Conservation (phyloP, 2,329 filamentous ascomycete genomes). For the Corynespora cassiicola region DNA sequence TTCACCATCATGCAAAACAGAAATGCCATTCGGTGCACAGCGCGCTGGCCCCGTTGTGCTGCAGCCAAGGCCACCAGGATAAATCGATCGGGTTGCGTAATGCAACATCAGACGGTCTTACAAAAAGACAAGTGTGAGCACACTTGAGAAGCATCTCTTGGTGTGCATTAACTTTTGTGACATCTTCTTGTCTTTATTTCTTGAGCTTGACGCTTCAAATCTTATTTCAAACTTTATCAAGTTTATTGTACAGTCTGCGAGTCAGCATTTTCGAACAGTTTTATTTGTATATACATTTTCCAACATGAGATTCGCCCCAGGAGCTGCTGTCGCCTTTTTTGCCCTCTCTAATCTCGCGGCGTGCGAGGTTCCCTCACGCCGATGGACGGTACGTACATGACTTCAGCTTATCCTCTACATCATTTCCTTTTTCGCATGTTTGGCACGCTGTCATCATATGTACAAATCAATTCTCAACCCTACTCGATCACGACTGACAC, state of each 20-base stretch:
- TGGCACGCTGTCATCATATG: background rate
- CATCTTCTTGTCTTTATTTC: too few species aligned
- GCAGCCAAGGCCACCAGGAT: conserved; percentile 15
- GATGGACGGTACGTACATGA: conserved; percentile 28
- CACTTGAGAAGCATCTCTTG: too few species aligned
- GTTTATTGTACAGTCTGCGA: conserved; percentile 12
- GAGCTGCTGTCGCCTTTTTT: conserved; percentile 24
- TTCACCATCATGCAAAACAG: conserved; percentile 10
- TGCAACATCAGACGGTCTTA: conserved; percentile 1
- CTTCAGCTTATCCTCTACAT: background rate
- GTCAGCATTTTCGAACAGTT: conserved; percentile 13
- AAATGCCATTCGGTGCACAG: conserved; percentile 12
- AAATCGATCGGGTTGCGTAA: conserved; percentile 18
- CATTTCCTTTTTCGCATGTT: background rate
- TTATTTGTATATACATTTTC: conserved; percentile 2
- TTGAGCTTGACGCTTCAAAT: too few species aligned
- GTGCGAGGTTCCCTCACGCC: conserved; percentile 22
- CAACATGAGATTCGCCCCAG: conserved; percentile 32
- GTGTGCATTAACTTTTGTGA: too few species aligned
- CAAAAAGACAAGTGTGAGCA: conserved; percentile 1
- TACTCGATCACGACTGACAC: conserved; percentile 13
- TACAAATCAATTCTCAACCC: conserved; percentile 1
- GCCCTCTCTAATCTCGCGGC: conserved; percentile 28
- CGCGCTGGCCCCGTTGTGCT: conserved; percentile 12
- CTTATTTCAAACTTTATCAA: conserved; percentile 13